phyloP scores from a whole-genome alignment of 2,329 filamentous ascomycete species.

The Aureobasidium sp. region DNA sequence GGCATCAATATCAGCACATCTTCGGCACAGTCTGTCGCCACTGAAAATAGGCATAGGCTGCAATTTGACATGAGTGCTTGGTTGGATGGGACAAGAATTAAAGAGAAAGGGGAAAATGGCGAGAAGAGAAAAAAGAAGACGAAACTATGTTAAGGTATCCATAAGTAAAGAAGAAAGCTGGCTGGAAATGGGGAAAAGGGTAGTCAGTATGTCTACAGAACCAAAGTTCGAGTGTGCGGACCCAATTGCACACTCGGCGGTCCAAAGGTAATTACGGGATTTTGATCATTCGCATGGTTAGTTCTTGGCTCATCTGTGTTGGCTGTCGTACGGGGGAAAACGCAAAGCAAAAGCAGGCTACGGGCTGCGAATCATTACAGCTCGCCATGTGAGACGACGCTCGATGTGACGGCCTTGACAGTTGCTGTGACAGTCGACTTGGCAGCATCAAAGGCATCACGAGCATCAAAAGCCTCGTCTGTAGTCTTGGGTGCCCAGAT shows the following conservation, averaged over 20 bases:
- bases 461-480: slow-evolving; percentile 14
- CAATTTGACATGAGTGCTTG: slow-evolving; percentile 99
- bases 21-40: slow-evolving; percentile 94
- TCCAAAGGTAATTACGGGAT: neutral
- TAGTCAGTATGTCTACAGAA: slow-evolving; percentile 8
- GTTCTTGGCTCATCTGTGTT: slow-evolving; percentile 4
- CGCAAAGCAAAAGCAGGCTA: neutral
- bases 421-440: slow-evolving; percentile 5
- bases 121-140: neutral
- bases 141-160: slow-evolving; percentile 2
- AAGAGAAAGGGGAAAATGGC: neutral
- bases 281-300: neutral
- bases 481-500: slow-evolving; percentile 30
- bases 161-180: slow-evolving; percentile 13
- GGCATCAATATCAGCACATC: slow-evolving; percentile 72
- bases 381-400: slow-evolving; percentile 21
- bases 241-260: neutral
- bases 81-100: neutral
- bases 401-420: slow-evolving; percentile 10
- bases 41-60: slow-evolving; percentile 64
- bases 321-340: slow-evolving; percentile 1
- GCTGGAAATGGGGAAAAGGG: neutral
- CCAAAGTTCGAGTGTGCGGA: neutral
- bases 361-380: slow-evolving; percentile 15
- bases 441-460: slow-evolving; percentile 2